Base-by-base conservation (phyloP, 225 moss, liverwort and hornwort species). In the Sphagnum tenellum region DNA sequence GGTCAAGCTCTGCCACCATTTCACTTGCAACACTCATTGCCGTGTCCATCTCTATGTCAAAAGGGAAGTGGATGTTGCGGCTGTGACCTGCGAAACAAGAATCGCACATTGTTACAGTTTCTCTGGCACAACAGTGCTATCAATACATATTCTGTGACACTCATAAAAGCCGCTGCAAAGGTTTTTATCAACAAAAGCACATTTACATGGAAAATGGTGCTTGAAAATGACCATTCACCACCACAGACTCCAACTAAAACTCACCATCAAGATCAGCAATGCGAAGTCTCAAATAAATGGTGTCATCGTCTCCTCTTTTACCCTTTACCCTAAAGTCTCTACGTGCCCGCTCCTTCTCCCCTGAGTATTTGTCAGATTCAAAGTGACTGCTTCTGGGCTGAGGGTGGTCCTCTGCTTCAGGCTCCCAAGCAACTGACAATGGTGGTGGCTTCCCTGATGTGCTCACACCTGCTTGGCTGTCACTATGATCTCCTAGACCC, bases 11-110 rank as follows among this genome's bases (percentile, higher is more conserved):
- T 52, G 85, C 92, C 70, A 98, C 88, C 82, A 98, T 93, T 84
- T 98, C 96, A 78, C 90, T 92, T 49, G 96, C 96, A 78, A 96
- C 96, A 57, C 92, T 90, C 92, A 90, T 84, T 67, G 90, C 90
- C 61, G 87, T 90, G 63, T 98, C 96, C 59, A 79, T 85, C 61
- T 90, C 92, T 66, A 98, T 77, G 60, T 89, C 90, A 74, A 98
- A 98, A 48, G 96, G 96, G 72, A 98, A 98, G 74, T 98, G 92
- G 45, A 98, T 90, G 67, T 98, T 90, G 53, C 96, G 87, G 63
- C 85, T 83, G 64, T 90, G 85, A 71, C 96, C 96, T 87, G 76
- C 71, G 72, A 65, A 74, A 70, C 11, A 47, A 29, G 74, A 50
- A 46, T 3, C 13, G 13, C 9, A 47, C 51, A 63, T 3, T 70